These are phyloP conservation scores for Grigorovia transvaalensis DNA, from an alignment of 805 yeast genomes.

Conservation along the genomic window DNA sequence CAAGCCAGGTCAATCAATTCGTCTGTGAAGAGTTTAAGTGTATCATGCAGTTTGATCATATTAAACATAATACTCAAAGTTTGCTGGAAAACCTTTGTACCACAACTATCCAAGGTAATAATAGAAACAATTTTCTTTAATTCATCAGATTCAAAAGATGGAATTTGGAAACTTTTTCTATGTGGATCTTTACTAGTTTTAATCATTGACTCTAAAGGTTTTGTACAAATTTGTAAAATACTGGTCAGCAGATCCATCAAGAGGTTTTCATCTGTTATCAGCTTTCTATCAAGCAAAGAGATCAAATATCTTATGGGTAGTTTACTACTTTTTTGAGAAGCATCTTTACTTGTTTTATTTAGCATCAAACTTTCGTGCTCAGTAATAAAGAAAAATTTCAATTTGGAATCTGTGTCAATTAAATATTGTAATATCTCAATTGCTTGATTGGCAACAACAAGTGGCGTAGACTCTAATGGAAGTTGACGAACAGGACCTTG, in stretches of 20 bases:
- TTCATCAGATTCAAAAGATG: constrained; percentile 53
- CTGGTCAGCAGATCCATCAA: constrained; percentile 69
- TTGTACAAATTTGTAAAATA: constrained; percentile 65
- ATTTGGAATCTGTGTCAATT: constrained; percentile 53
- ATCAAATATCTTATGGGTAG: constrained; percentile 69
- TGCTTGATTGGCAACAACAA: constrained; percentile 64
- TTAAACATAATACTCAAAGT: constrained; percentile 74
- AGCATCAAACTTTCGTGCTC: constrained; percentile 53
- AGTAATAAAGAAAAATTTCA: constrained; percentile 64
- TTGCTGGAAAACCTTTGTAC: constrained; percentile 75
- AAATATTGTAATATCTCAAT: constrained; percentile 65
- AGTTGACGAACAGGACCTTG: constrained; percentile 19
- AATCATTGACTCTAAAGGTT: constrained; percentile 52
- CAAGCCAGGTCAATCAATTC: constrained; percentile 61
- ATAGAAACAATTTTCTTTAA: constrained; percentile 55
- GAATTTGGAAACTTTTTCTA: constrained; percentile 35
- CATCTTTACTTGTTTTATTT: constrained; percentile 30
- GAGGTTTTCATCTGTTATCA: constrained; percentile 62
- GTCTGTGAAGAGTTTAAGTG: constrained; percentile 52
- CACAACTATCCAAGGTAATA: constrained; percentile 72
- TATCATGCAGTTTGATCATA: constrained; percentile 49
- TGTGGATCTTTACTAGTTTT: constrained; percentile 23
- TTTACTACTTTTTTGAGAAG: constrained; percentile 31
- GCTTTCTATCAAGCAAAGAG: constrained; percentile 46
- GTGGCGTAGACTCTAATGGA: constrained; percentile 57